phyloP scores from a whole-genome alignment of 805 yeast species.

The Metschnikowia colocasiae region DNA sequence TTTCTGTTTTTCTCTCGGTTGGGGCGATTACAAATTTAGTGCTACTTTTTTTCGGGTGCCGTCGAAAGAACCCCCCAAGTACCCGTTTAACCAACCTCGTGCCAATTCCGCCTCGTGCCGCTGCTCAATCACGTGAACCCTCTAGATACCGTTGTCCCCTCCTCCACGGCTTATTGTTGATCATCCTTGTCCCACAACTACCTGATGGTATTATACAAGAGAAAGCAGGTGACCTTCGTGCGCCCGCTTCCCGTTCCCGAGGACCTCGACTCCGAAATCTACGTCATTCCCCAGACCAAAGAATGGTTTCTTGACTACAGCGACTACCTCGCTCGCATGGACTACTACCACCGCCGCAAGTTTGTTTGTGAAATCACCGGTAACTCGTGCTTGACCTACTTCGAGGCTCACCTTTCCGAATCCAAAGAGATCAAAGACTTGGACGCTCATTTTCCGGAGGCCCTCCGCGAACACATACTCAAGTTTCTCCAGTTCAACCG shows the following conservation, averaged over 20 bases:
- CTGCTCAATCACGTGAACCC: not conserved
- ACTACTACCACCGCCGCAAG: constrained; percentile 67
- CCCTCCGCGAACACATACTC: constrained; percentile 87
- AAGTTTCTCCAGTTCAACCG: constrained; percentile 78
- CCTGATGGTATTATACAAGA: constrained; percentile 68
- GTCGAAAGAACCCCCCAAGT: not conserved
- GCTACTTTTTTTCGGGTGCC: constrained; percentile 2
- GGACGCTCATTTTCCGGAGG: constrained; percentile 83
- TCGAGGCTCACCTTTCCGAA: constrained; percentile 83
- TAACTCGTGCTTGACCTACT: constrained; percentile 82
- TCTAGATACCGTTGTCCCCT: not conserved
- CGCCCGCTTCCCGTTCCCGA: constrained; percentile 56
- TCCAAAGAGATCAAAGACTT: constrained; percentile 52
- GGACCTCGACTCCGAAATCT: constrained; percentile 61
- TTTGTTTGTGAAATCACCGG: constrained; percentile 97
- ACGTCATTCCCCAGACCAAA: constrained; percentile 77
- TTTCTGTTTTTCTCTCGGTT: constrained; percentile 5
- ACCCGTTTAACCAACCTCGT: not conserved
- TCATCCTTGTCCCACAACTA: not conserved
- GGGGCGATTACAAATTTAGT: not conserved
- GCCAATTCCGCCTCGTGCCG: not conserved
- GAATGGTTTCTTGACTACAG: constrained; percentile 85
- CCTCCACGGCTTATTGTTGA: not conserved
- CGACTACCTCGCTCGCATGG: constrained; percentile 67
- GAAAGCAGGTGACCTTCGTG: constrained; percentile 62